A percentile compares a stretch with the other conserved stretches of the same genome.
Conservation (phyloP, 768 basidiomycete genomes). For the Leucocoprinus birnbaumii region DNA sequence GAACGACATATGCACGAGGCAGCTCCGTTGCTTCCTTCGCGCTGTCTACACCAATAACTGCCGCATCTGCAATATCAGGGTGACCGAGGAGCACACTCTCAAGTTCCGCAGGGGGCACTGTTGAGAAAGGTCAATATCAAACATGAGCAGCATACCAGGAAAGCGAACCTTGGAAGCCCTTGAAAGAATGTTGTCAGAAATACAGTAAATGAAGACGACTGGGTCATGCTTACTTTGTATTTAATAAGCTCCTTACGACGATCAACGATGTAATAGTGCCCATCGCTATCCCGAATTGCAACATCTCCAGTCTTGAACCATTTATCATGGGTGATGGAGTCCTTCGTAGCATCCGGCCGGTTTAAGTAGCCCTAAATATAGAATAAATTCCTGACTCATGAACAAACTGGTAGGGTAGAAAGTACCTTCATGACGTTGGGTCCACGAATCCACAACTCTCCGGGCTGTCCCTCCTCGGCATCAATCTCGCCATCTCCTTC, state of each 20-base stretch:
- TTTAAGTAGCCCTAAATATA: constrained; percentile 64
- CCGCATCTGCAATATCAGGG: constrained; percentile 73
- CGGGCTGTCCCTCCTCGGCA: constrained; percentile 51
- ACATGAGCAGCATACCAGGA: neutral
- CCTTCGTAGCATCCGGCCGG: constrained; percentile 65
- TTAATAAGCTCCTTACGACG: constrained; percentile 75
- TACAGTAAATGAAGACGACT: neutral
- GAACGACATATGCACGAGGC: constrained; percentile 73
- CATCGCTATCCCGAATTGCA: constrained; percentile 60
- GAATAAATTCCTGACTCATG: neutral
- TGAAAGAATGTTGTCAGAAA: neutral
- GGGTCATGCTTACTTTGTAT: constrained; percentile 49
- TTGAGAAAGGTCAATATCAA: neutral
- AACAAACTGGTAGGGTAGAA: neutral
- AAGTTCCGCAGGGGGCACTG: constrained; percentile 85
- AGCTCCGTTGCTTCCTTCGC: constrained; percentile 75
- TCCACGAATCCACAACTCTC: constrained; percentile 83
- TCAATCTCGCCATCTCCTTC: constrained; percentile 37
- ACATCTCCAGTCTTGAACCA: constrained; percentile 95
- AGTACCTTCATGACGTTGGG: constrained; percentile 76
- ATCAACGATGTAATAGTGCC: constrained; percentile 74
- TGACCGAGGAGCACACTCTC: constrained; percentile 75
- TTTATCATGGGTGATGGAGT: constrained; percentile 56
- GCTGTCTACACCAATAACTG: constrained; percentile 74
- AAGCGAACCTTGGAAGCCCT: constrained; percentile 75